Conservation (phyloP, 2,329 filamentous ascomycete genomes). For the Fonsecaea multimorphosa region DNA sequence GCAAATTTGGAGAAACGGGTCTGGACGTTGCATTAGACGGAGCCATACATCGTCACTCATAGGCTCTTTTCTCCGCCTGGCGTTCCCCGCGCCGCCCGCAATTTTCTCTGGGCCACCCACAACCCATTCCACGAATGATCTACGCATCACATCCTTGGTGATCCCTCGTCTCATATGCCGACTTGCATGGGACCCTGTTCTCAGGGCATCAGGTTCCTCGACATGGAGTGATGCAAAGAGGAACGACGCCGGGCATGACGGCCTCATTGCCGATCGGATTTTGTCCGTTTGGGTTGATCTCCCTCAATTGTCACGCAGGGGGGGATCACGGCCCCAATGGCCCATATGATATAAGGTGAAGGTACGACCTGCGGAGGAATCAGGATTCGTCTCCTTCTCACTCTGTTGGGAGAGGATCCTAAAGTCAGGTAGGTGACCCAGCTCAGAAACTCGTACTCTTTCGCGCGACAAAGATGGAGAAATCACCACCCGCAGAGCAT, state of each 20-base stretch:
- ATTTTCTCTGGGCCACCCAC: not conserved
- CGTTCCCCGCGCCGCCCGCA: constrained; percentile 3
- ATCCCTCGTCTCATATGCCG: not conserved
- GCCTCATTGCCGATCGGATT: constrained; percentile 15
- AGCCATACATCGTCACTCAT: not conserved
- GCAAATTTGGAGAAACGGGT: not conserved
- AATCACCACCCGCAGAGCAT: constrained; percentile 14
- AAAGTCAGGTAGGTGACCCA: not conserved
- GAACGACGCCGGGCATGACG: constrained; percentile 17
- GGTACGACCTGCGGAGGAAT: not conserved
- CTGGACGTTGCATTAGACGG: not conserved
- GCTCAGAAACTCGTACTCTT: not conserved
- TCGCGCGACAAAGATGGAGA: constrained; percentile 8
- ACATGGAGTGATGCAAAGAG: constrained; percentile 3
- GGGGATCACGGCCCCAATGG: not conserved
- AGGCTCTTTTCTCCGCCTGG: not conserved
- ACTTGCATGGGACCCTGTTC: not conserved
- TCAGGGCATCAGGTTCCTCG: not conserved
- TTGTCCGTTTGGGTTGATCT: constrained; percentile 2
- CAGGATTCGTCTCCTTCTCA: not conserved
- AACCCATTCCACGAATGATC: not conserved
- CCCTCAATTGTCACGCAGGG: not conserved
- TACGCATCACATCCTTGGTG: not conserved
- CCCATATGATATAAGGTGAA: not conserved
- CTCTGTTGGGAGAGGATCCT: not conserved